Evolutionary conservation across 805 yeast species (phyloP).

Genomic region (Candida ipomoeae): DNA sequence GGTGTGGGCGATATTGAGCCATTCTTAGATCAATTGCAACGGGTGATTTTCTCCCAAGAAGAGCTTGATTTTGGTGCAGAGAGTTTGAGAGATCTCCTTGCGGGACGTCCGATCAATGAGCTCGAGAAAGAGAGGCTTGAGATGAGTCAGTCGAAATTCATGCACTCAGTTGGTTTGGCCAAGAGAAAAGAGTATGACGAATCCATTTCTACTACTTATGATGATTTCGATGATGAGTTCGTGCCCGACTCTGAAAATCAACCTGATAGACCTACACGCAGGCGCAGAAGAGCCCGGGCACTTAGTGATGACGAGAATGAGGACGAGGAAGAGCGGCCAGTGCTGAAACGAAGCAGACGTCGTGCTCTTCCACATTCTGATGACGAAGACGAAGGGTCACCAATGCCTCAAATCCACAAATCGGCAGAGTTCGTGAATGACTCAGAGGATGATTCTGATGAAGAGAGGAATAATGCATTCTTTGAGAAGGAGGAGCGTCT

Average conservation of each 20-base stretch:
- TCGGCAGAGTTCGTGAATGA: slow-evolving; percentile 55
- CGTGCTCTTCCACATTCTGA: slow-evolving; percentile 2
- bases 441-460: slow-evolving; percentile 64
- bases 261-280: background rate
- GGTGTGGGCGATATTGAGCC: slow-evolving; percentile 20
- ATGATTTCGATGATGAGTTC: slow-evolving; percentile 22
- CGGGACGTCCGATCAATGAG: slow-evolving; percentile 11
- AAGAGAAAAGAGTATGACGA: slow-evolving; percentile 18
- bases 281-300: background rate
- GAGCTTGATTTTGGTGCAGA: slow-evolving; percentile 15
- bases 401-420: background rate
- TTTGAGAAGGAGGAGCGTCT: slow-evolving; percentile 53
- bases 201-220: slow-evolving; percentile 6
- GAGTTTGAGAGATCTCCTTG: slow-evolving; percentile 9
- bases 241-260: slow-evolving; percentile 1
- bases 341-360: slow-evolving; percentile 5
- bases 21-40: slow-evolving; percentile 17
- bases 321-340: slow-evolving; percentile 2
- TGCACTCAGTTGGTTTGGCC: slow-evolving; percentile 16
- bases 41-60: slow-evolving; percentile 10
- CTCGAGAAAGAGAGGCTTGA: slow-evolving; percentile 2
- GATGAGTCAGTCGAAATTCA: slow-evolving; percentile 1
- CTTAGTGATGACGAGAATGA: background rate
- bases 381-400: background rate
- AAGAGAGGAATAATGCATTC: slow-evolving; percentile 48